Conservation (phyloP, 2,329 filamentous ascomycete genomes). For the Xylariaceae sp. region DNA sequence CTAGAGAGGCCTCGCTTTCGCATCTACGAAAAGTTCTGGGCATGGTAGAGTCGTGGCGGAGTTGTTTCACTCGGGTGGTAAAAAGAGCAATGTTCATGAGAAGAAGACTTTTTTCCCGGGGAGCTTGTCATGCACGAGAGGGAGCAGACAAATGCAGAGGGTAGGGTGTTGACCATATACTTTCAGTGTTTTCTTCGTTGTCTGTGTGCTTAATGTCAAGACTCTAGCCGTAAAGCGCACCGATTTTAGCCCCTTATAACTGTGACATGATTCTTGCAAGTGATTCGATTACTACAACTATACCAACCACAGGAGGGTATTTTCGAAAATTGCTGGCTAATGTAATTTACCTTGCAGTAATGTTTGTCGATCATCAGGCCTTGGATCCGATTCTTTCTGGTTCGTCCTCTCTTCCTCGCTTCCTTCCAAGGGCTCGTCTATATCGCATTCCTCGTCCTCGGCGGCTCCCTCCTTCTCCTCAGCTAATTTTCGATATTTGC, state of each 20-base stretch:
- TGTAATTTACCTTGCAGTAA: no score
- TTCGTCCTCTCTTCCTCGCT: no score
- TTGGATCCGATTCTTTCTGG: background rate
- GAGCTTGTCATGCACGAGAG: slow-evolving; percentile 46
- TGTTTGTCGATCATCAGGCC: background rate
- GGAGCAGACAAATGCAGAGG: slow-evolving; percentile 46
- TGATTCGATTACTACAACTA: no score
- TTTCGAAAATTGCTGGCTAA: no score
- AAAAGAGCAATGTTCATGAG: slow-evolving; percentile 28
- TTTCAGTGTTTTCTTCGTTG: slow-evolving; percentile 42
- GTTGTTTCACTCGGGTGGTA: slow-evolving; percentile 39
- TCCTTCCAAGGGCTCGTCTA: slow-evolving; percentile 2
- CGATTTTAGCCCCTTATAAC: background rate
- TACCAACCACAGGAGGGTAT: no score
- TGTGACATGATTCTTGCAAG: background rate
- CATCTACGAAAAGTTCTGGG: slow-evolving; percentile 50
- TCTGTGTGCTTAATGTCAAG: slow-evolving; percentile 29
- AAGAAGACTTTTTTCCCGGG: slow-evolving; percentile 47
- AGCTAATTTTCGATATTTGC: slow-evolving; percentile 68
- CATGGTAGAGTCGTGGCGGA: slow-evolving; percentile 47
- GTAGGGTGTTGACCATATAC: slow-evolving; percentile 50
- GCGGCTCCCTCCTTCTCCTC: slow-evolving; percentile 38
- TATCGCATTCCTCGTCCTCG: slow-evolving; percentile 24
- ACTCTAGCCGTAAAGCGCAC: slow-evolving; percentile 10
- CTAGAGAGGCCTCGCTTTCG: slow-evolving; percentile 51